These are phyloP conservation scores for Diospyros lotus DNA, from an alignment of 148 eudicot genomes.

Conservation along the genomic window DNA sequence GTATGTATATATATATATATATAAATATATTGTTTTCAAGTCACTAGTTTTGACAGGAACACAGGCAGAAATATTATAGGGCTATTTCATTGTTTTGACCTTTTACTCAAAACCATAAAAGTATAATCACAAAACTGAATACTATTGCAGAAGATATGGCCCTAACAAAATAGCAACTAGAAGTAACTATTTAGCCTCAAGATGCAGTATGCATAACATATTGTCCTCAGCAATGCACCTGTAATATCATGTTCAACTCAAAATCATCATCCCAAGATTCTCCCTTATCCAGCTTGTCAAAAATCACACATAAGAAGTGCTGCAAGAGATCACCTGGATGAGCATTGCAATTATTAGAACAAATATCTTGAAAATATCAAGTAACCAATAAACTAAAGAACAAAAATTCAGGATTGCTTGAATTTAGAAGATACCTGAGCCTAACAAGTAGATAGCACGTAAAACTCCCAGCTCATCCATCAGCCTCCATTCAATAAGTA, in stretches of 20 bases:
- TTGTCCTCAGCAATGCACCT: constrained; percentile 36
- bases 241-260: constrained; percentile 85
- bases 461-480: constrained; percentile 90
- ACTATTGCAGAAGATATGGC: constrained; percentile 1
- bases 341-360: constrained; percentile 16
- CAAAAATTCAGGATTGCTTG: neutral
- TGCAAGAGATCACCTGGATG: constrained; percentile 88
- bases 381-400: neutral
- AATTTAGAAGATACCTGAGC: constrained; percentile 63
- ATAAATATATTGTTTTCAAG: neutral
- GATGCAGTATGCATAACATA: neutral
- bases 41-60: neutral
- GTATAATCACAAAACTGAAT: neutral
- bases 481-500: constrained; percentile 85
- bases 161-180: neutral
- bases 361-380: constrained; percentile 9
- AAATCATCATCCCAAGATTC: constrained; percentile 95
- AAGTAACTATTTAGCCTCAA: neutral
- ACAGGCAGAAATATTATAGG: neutral
- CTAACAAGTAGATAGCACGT: constrained; percentile 86
- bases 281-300: constrained; percentile 83
- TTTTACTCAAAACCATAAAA: neutral
- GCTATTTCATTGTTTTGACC: neutral
- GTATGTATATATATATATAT: neutral
- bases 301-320: constrained; percentile 80